Conservation (phyloP, 2,329 filamentous ascomycete species). For the Fusarium chaquense region DNA sequence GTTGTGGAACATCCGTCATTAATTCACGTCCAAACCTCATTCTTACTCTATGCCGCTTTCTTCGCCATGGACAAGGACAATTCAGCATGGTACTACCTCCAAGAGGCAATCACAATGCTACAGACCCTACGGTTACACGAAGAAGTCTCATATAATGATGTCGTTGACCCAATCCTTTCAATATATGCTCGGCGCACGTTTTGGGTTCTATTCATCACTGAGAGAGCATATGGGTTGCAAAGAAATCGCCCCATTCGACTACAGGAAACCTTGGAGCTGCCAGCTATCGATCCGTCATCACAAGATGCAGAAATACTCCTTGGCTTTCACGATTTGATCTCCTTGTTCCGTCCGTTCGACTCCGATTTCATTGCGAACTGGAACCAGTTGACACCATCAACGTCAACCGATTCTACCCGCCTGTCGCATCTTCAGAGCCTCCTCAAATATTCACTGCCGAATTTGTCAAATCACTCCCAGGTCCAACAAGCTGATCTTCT, state of each 20-base stretch:
- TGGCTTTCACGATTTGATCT: constrained; percentile 50
- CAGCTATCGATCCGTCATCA: constrained; percentile 14
- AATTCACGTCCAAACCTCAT: constrained; percentile 49
- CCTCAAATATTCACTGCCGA: constrained; percentile 12
- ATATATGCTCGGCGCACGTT: constrained; percentile 46
- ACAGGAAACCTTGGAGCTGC: constrained; percentile 42
- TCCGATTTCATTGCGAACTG: constrained; percentile 47
- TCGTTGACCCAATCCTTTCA: constrained; percentile 4
- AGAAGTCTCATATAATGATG: constrained; percentile 41
- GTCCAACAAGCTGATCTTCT: constrained; percentile 47
- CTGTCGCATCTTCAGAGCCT: constrained; percentile 23
- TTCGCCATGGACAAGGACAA: constrained; percentile 51
- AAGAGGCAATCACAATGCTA: constrained; percentile 49
- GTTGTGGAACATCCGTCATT: constrained; percentile 47
- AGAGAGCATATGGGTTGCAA: constrained; percentile 50
- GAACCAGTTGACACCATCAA: constrained; percentile 38
- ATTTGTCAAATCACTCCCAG: constrained; percentile 23
- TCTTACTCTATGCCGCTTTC: constrained; percentile 50
- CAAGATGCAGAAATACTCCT: constrained; percentile 47
- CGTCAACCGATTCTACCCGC: constrained; percentile 2
- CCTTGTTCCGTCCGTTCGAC: constrained; percentile 46
- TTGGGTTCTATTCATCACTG: constrained; percentile 52
- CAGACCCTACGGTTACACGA: constrained; percentile 49
- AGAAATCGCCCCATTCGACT: constrained; percentile 49
- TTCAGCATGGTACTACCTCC: constrained; percentile 51